These are phyloP conservation scores for Mortierella sp. DNA, from an alignment of 371 early-diverging fungal species.

Conservation along the genomic window DNA sequence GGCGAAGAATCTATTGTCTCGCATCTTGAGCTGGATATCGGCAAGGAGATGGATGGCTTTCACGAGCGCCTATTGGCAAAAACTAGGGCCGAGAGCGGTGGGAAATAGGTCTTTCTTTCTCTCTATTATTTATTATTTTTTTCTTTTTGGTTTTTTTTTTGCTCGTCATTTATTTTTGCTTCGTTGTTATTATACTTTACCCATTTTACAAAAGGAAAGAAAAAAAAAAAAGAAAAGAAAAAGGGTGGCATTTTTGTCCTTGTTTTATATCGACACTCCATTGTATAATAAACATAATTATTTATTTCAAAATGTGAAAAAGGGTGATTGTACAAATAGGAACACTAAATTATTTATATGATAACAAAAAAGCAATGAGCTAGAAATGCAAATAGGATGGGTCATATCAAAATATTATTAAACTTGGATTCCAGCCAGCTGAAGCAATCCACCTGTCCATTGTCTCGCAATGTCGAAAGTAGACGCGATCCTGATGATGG, in stretches of 20 bases:
- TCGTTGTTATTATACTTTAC: background rate
- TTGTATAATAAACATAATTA: background rate
- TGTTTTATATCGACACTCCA: background rate
- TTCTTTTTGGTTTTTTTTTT: conserved; percentile 1
- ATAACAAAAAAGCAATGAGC: background rate
- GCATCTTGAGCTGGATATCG: conserved; percentile 48
- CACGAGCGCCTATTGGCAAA: conserved; percentile 26
- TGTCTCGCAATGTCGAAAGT: conserved; percentile 55
- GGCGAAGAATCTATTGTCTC: conserved; percentile 36
- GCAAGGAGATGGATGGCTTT: conserved; percentile 51
- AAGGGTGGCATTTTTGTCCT: background rate
- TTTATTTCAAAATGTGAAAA: background rate
- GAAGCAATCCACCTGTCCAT: conserved; percentile 51
- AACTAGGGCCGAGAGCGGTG: background rate
- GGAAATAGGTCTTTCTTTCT: background rate
- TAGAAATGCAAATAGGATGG: background rate
- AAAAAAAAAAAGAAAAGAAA: too few relatives aligned
- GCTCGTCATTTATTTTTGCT: background rate
- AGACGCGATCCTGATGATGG: conserved; percentile 52
- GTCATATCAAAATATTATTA: conserved; percentile 10
- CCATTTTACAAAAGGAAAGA: background rate
- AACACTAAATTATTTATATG: background rate
- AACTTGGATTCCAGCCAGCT: conserved; percentile 51
- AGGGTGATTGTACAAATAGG: background rate
- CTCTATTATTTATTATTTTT: background rate